Percentiles rank a stretch among this genome's conserved stretches.
These are phyloP conservation scores for Auriscalpium microsporum DNA, from an alignment of 768 basidiomycete species.

Conservation along the genomic window DNA sequence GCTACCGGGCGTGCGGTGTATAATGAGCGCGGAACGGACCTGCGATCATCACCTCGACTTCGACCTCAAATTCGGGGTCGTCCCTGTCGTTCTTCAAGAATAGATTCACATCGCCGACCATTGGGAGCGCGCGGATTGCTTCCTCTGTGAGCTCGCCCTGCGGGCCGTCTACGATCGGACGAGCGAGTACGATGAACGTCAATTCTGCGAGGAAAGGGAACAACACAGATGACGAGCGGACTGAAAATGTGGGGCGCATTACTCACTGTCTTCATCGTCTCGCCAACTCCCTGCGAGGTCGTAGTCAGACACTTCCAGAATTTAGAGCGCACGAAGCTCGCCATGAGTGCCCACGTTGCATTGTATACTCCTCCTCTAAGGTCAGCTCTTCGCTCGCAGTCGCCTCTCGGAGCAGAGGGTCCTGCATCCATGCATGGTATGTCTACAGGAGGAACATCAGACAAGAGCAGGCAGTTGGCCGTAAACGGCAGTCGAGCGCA, in stretches of 20 bases:
- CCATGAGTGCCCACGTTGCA: conserved; percentile 58
- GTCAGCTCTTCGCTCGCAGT: conserved; percentile 83
- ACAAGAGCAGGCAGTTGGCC: not conserved
- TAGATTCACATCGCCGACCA: conserved; percentile 92
- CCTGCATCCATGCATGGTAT: conserved; percentile 87
- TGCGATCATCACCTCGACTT: conserved; percentile 91
- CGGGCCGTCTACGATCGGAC: conserved; percentile 17
- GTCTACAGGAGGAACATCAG: conserved; percentile 34
- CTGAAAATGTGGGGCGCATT: not conserved
- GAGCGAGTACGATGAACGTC: conserved; percentile 81
- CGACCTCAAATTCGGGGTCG: conserved; percentile 49
- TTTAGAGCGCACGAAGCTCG: not conserved
- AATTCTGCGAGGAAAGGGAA: conserved; percentile 41
- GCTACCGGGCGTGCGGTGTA: not conserved
- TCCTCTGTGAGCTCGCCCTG: conserved; percentile 1
- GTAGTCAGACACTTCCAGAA: not conserved
- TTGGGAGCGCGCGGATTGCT: conserved; percentile 35
- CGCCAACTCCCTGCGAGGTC: conserved; percentile 67
- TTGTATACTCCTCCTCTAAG: conserved; percentile 75
- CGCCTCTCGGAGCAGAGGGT: conserved; percentile 57
- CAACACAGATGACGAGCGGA: not conserved
- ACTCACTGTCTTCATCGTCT: conserved; percentile 70
- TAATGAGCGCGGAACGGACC: conserved; percentile 32
- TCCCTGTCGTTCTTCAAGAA: conserved; percentile 56
- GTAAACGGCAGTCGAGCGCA: conserved; percentile 14